Base-by-base conservation (phyloP, 2,329 filamentous ascomycete genomes). In the Colletotrichum cereale region DNA sequence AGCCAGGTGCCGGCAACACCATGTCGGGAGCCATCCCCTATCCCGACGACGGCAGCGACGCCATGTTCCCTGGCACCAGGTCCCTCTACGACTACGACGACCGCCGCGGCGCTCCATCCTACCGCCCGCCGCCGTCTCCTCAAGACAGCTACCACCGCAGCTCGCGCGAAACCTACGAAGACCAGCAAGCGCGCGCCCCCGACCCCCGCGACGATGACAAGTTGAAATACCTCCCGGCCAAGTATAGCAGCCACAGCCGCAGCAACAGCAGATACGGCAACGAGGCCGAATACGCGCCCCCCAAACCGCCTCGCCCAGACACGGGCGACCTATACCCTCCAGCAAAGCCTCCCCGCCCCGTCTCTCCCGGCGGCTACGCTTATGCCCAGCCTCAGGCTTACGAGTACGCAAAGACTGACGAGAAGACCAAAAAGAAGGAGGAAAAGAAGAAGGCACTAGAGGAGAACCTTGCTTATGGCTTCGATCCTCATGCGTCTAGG, bases 381-480 rank as follows among this genome's bases (percentile, higher is more conserved):
- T 80, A 81, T 62, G 76, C 77, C 1, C 77, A 81, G 29, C 75
- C 79, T 0, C 74, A 75, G 57, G 73, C 62, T n/a, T 76, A 77
- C 65, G 77, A 79, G 42, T 76, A 79, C n/a, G 76, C 74, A 64
- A 73, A 74, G 31, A 57, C 72, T 21, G 55, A 53, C 26, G 66
- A 62, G 48, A 72, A 77, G 58, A 66, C 72, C 31, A 80, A 76
- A 61, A 81, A 79, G 66, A 75, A 76, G 68, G 75, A 77, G 34
- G 81, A 79, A 69, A 80, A 79, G 72, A 78, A 79, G 62, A 77
- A 72, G 65, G 63, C 68, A 3, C 61, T 66, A 69, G 84, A 86
- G 38, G 84, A 86, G 5, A 84, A 87, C 67, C 79, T 89, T 12
- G 86, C 86, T 4, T 89, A 89, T 72, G 87, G 87, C 38, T 73